Percentiles rank a stretch among this genome's conserved stretches.
phyloP scores from a whole-genome alignment of 345 rosid genomes.

The Stellera chamaejasme region DNA sequence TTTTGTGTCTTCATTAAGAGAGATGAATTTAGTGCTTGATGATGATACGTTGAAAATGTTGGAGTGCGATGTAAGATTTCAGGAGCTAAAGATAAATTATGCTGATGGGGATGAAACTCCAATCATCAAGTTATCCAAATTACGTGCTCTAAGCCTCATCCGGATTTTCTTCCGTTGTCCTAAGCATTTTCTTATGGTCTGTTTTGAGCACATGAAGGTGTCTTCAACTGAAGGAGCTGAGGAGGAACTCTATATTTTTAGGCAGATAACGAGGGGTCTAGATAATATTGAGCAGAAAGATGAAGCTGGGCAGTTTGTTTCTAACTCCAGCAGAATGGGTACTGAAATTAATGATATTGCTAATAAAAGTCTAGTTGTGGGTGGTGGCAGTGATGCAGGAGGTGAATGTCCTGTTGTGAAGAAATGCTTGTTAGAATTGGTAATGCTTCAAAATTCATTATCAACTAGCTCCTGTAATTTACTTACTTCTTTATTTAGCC shows the following conservation, averaged over 20 bases:
- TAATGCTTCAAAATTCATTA: constrained; percentile 23
- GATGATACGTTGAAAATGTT: constrained; percentile 40
- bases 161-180: constrained; percentile 60
- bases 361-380: constrained; percentile 22
- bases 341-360: constrained; percentile 19
- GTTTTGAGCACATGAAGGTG: constrained; percentile 62
- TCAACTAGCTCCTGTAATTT: background rate
- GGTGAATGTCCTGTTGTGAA: constrained; percentile 25
- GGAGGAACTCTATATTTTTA: constrained; percentile 52
- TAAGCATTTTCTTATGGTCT: constrained; percentile 55
- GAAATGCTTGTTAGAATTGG: constrained; percentile 74
- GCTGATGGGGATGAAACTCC: constrained; percentile 46
- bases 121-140: constrained; percentile 47
- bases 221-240: constrained; percentile 43
- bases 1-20: constrained; percentile 49
- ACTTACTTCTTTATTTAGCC: constrained; percentile 2
- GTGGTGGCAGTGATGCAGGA: constrained; percentile 21
- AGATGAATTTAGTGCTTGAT: constrained; percentile 44
- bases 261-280: constrained; percentile 43
- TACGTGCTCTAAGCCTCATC: constrained; percentile 48
- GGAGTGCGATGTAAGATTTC: constrained; percentile 37
- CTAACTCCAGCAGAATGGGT: constrained; percentile 29
- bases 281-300: constrained; percentile 25
- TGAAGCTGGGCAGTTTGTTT: constrained; percentile 28
- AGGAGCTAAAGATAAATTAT: constrained; percentile 55